Evolutionary conservation across 2,329 filamentous ascomycete genomes (phyloP).

Genomic region (Colletotrichum caudatum): DNA sequence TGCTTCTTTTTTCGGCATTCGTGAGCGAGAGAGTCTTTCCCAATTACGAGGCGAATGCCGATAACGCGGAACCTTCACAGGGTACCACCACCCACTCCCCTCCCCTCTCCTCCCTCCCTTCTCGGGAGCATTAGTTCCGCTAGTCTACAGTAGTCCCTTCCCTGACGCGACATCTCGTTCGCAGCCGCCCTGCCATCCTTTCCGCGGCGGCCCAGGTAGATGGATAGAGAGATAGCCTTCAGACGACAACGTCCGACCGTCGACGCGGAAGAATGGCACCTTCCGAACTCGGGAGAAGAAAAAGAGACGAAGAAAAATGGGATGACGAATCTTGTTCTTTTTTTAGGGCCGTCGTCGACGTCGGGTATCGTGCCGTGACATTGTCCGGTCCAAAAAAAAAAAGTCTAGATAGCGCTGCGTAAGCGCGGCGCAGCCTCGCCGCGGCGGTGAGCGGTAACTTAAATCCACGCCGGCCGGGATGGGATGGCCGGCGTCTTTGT

Average conservation of each 20-base stretch:
- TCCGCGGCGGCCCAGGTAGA: background rate
- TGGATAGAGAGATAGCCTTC: background rate
- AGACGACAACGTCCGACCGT: conserved; percentile 12
- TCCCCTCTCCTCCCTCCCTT: background rate
- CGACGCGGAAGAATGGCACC: background rate
- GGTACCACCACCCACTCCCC: too few species aligned
- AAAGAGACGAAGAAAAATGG: background rate
- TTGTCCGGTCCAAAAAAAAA: background rate
- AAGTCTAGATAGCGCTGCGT: background rate
- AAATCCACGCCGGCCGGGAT: background rate
- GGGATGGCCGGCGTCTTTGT: background rate
- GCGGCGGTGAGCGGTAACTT: conserved; percentile 10
- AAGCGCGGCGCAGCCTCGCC: conserved; percentile 5
- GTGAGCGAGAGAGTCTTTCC: background rate
- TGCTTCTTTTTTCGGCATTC: conserved; percentile 15
- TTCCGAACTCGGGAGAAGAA: background rate
- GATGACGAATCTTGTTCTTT: conserved; percentile 4
- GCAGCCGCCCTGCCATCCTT: background rate
- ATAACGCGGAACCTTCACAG: background rate
- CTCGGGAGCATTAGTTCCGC: background rate
- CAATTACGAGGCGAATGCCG: background rate
- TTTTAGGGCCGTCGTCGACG: background rate
- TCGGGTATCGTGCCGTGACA: background rate
- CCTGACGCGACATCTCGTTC: background rate
- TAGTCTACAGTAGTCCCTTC: background rate